phyloP scores from a whole-genome alignment of 2,329 filamentous ascomycete genomes.

The Fusarium xyrophilum region DNA sequence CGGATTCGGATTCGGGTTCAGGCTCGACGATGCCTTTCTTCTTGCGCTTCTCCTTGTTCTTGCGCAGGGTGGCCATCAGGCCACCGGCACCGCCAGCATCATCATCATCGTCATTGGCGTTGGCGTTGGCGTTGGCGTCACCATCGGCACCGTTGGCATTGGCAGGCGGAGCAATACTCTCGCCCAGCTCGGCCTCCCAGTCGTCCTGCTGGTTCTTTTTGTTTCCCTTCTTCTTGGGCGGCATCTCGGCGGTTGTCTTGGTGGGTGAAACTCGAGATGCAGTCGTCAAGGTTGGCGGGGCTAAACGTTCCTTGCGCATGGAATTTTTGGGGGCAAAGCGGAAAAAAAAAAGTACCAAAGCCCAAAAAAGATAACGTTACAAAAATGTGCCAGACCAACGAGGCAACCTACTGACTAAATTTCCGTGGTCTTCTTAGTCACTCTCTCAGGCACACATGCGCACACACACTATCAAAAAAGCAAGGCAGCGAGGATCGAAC shows the following conservation, averaged over 20 bases:
- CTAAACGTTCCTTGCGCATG: slow-evolving; percentile 16
- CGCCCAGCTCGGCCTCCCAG: slow-evolving; percentile 93
- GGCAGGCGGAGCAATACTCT: slow-evolving; percentile 68
- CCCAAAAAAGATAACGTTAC: slow-evolving; percentile 11
- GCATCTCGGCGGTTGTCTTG: slow-evolving; percentile 64
- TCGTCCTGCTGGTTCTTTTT: slow-evolving; percentile 85
- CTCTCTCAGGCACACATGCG: not conserved
- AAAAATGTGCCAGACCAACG: slow-evolving; percentile 27
- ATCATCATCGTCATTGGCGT: slow-evolving; percentile 58
- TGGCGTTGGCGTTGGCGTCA: slow-evolving; percentile 56
- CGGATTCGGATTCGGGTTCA: slow-evolving; percentile 34
- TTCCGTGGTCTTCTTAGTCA: slow-evolving; percentile 15
- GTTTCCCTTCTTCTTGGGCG: slow-evolving; percentile 91
- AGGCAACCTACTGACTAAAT: slow-evolving; percentile 18
- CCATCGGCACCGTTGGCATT: slow-evolving; percentile 48
- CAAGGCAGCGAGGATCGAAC: slow-evolving; percentile 7
- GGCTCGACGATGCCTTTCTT: slow-evolving; percentile 84
- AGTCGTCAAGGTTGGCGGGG: slow-evolving; percentile 30
- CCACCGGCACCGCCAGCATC: slow-evolving; percentile 66
- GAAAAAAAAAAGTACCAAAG: slow-evolving; percentile 12
- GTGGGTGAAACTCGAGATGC: slow-evolving; percentile 31
- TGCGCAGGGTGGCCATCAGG: slow-evolving; percentile 80
- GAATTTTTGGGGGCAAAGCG: slow-evolving; percentile 17
- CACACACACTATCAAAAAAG: slow-evolving; percentile 2
- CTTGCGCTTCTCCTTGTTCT: slow-evolving; percentile 85